Evolutionary conservation across 2,329 filamentous ascomycete genomes (phyloP), one percentile per base, ranked within the genome.

Genomic region (Fusarium algeriense): DNA sequence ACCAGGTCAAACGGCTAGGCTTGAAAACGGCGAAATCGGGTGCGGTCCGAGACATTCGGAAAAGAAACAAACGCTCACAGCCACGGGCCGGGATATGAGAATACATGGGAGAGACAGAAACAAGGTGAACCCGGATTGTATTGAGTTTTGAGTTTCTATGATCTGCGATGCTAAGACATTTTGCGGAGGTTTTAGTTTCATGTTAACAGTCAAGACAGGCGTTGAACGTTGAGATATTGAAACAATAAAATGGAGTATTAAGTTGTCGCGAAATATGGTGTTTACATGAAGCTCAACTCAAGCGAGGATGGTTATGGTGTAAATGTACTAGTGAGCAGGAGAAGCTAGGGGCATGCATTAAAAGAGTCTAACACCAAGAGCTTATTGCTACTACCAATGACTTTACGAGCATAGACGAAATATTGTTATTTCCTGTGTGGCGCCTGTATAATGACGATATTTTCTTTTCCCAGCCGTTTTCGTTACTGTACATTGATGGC

Each of bases 381-480:
- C 20, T 20, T 56, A 28, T 28, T 48, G n/a, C 20, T 34, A 34
- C 38, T 26, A 35, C 13, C 20, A n/a, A 34, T 55, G 19, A 34
- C 53, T 46, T 35, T 20, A n/a, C 20, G 30, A 34, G 43, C 7
- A 56, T 19, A 19, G n/a, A n/a, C 28, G 28, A 55, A 46, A 34
- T 0, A 34, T 55, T 55, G 7, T 34, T 46, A 44, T 32, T n/a
- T 35, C 20, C 32, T 52, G 28, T 19, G 12, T 38, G 26, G 48
- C 48, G 48, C 48, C 48, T 52, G 48, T 52, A 52, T 37, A 53
- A 52, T 34, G 43, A 28, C 28, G 46, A 44, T 56, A 30, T 44
- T 60, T 60, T 35, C 38, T 56, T 44, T 60, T 55, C 40, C 17
- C 19, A 32, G n/a, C 52, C 26, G n/a, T 57, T 57, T 44, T 37